phyloP scores from a whole-genome alignment of 164 flowering plant genomes.

The Vitis rotundifolia region DNA sequence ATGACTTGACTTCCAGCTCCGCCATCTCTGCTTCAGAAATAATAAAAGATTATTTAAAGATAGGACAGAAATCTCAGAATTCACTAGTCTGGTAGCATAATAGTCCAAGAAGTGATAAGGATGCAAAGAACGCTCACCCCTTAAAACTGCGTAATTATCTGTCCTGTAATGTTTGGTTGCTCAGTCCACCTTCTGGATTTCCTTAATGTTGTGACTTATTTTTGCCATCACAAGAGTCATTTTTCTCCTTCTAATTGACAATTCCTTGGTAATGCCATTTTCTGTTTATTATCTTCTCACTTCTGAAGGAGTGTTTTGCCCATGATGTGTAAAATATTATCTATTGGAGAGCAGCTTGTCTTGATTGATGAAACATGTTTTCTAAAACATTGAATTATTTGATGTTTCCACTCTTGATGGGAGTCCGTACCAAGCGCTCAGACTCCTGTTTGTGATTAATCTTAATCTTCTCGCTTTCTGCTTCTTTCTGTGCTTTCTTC shows the following conservation, averaged over 20 bases:
- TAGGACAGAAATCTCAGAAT: too few relatives aligned
- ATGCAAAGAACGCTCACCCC: not conserved
- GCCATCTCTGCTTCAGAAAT: slow-evolving; percentile 8
- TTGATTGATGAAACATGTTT: not conserved
- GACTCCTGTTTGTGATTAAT: slow-evolving; percentile 20
- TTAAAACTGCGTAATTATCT: not conserved
- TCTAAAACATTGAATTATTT: slow-evolving; percentile 8
- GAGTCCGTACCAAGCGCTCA: slow-evolving; percentile 10
- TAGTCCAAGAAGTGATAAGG: not conserved
- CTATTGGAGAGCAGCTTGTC: not conserved
- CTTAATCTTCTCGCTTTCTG: slow-evolving; percentile 46
- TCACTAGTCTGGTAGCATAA: not conserved
- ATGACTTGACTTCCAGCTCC: not conserved
- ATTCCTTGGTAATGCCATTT: not conserved
- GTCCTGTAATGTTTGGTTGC: not conserved
- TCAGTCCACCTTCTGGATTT: not conserved
- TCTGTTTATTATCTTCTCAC: not conserved
- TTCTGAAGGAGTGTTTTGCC: not conserved
- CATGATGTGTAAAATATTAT: not conserved
- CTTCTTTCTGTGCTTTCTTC: slow-evolving; percentile 56
- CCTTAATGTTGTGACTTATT: not conserved
- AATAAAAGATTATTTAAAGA: not conserved
- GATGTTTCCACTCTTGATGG: slow-evolving; percentile 17
- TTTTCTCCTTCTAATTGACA: not conserved
- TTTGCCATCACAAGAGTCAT: not conserved